phyloP scores from a whole-genome alignment of 805 yeast genomes.

The Spencermartinsiella europaea region DNA sequence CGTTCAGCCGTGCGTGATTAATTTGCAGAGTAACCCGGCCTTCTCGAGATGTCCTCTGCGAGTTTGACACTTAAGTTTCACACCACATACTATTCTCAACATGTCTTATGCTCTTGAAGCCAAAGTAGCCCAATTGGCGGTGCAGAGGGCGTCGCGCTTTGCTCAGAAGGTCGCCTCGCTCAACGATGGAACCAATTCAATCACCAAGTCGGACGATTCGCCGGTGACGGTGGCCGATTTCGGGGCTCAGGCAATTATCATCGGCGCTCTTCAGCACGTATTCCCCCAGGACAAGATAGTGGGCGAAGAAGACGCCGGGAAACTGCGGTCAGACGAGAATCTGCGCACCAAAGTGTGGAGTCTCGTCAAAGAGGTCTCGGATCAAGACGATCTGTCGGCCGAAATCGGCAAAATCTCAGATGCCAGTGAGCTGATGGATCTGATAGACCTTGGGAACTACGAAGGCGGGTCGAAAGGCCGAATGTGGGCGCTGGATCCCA shows the following conservation, averaged over 20 bases:
- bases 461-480: slow-evolving; percentile 76
- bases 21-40: too few relatives aligned
- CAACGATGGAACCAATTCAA: slow-evolving; percentile 34
- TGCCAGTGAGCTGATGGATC: slow-evolving; percentile 48
- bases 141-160: slow-evolving; percentile 74
- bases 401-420: slow-evolving; percentile 28
- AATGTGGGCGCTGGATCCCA: slow-evolving; percentile 97
- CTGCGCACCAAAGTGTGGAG: slow-evolving; percentile 53
- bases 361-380: slow-evolving; percentile 53
- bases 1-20: too few relatives aligned
- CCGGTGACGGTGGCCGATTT: slow-evolving; percentile 96
- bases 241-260: slow-evolving; percentile 91
- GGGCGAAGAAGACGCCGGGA: slow-evolving; percentile 87
- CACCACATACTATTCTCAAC: too few relatives aligned
- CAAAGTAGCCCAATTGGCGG: slow-evolving; percentile 81
- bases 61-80: too few relatives aligned
- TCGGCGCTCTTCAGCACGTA: slow-evolving; percentile 69
- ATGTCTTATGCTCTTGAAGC: slow-evolving; percentile 57
- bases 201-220: slow-evolving; percentile 80
- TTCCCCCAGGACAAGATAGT: slow-evolving; percentile 85
- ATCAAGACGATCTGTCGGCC: slow-evolving; percentile 32
- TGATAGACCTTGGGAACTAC: slow-evolving; percentile 76
- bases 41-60: too few relatives aligned
- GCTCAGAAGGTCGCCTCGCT: slow-evolving; percentile 51
- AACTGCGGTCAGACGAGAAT: slow-evolving; percentile 48